Evolutionary conservation across 2,329 filamentous ascomycete genomes (phyloP), one percentile per base, ranked within the genome.

Genomic region (Colletotrichum spaethianum): DNA sequence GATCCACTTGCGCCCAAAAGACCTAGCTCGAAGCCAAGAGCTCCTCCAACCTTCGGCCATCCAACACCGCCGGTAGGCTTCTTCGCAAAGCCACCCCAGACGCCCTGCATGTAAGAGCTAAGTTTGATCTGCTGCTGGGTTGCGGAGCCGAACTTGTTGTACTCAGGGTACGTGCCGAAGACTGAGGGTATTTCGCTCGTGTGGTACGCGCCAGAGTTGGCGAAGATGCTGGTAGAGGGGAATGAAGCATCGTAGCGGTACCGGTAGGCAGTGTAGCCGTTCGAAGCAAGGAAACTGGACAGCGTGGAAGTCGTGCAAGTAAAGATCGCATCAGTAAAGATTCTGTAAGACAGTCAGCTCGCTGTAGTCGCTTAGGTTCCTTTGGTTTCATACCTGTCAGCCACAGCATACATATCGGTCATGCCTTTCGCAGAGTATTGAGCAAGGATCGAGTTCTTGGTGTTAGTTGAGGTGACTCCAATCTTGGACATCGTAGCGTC

Each of bases 131-230:
- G 72, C 23, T 72, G 68, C 18, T 28, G 44, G 5, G 59, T 64
- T 26, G 53, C 38, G n/a, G 55, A 18, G 16, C 56, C 68, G n/a
- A 40, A 62, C 40, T 67, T 63, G 40, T 23, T 48, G 36, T 72
- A 73, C 26, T 33, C 26, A 4, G 38, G 23, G 46, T 72, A 72
- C 1, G 72, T 73, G 9, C 72, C 72, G n/a, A 72, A 72, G 4
- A 68, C 72, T 18, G 69, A 67, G 28, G 68, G 68, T 31, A 73
- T 73, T 7, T 73, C 72, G 52, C 53, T 57, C 2, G 72, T 72
- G 68, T 73, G 72, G 26, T 72, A 73, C 11, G 72, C 50, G 18
- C 68, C 72, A 8, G 69, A 28, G 33, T 73, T 73, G 48, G 31
- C n/a, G 7, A 73, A 67, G 53, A 71, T 67, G 46, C 48, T 23